Conservation (phyloP, 768 basidiomycete species). For the Leccinum imitatum region DNA sequence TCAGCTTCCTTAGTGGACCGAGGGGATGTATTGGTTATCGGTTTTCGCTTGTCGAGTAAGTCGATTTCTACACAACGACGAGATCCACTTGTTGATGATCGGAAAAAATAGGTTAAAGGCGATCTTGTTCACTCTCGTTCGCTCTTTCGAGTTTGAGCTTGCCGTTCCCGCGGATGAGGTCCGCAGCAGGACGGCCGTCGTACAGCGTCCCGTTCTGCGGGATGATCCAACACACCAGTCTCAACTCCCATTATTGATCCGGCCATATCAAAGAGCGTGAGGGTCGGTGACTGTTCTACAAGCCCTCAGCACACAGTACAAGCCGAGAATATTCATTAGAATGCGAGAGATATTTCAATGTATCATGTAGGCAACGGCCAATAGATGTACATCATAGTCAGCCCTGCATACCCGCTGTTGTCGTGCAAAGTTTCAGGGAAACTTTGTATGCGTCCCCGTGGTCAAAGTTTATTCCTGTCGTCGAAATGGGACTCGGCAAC, state of each 20-base stretch:
- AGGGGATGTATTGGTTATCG: conserved; percentile 67
- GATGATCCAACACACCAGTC: conserved; percentile 38
- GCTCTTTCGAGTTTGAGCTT: conserved; percentile 52
- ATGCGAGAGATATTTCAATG: background rate
- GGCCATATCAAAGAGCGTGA: conserved; percentile 1
- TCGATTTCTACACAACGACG: background rate
- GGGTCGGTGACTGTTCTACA: background rate
- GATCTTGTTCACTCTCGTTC: conserved; percentile 34
- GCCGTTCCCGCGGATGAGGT: conserved; percentile 49
- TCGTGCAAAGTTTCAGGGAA: too few species aligned
- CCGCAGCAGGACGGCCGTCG: conserved; percentile 34
- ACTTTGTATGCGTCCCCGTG: too few species aligned
- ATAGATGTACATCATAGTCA: too few species aligned
- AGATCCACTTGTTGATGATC: background rate
- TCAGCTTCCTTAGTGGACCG: conserved; percentile 66
- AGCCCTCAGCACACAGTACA: background rate
- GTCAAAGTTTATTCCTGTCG: too few species aligned
- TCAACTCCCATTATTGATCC: conserved; percentile 42
- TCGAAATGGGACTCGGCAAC: background rate
- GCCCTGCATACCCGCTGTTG: too few species aligned
- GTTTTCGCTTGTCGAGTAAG: conserved; percentile 61
- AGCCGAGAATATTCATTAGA: rapidly evolving
- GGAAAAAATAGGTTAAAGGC: background rate
- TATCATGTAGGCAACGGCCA: too few species aligned
- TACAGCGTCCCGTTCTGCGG: conserved; percentile 45